Evolutionary conservation across 768 basidiomycete species (phyloP).

Genomic region (Collybia sordida): DNA sequence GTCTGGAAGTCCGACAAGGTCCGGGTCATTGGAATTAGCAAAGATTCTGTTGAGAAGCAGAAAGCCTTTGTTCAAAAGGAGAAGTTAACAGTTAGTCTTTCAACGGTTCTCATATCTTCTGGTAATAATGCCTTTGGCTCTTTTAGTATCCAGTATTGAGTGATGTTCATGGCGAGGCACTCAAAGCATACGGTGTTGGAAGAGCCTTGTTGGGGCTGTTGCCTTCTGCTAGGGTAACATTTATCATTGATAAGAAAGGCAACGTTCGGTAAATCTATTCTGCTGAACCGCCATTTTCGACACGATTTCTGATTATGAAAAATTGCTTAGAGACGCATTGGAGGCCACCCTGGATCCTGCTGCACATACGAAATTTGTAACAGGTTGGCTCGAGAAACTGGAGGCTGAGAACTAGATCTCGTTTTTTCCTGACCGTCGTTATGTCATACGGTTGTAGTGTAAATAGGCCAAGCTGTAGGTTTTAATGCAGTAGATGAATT

Average conservation of each 20-base stretch:
- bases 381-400: conserved; percentile 56
- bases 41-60: conserved; percentile 71
- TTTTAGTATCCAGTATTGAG: conserved; percentile 79
- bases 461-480: no score
- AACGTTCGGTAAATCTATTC: conserved; percentile 51
- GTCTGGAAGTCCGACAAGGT: conserved; percentile 64
- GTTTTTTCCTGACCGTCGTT: no score
- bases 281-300: background rate
- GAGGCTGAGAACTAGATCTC: conserved; percentile 9
- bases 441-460: no score
- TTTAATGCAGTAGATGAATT: no score
- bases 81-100: conserved; percentile 54
- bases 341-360: conserved; percentile 61
- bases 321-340: conserved; percentile 47
- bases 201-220: conserved; percentile 67
- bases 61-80: conserved; percentile 73
- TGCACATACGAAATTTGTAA: conserved; percentile 71
- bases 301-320: conserved; percentile 2
- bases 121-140: background rate
- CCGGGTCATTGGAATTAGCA: conserved; percentile 71
- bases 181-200: conserved; percentile 65
- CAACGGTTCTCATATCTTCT: background rate
- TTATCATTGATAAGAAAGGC: conserved; percentile 74
- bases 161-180: conserved; percentile 60
- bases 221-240: conserved; percentile 63